phyloP scores from a whole-genome alignment of 1,284 basidiomycete genomes.

The Porodaedalea pini region DNA sequence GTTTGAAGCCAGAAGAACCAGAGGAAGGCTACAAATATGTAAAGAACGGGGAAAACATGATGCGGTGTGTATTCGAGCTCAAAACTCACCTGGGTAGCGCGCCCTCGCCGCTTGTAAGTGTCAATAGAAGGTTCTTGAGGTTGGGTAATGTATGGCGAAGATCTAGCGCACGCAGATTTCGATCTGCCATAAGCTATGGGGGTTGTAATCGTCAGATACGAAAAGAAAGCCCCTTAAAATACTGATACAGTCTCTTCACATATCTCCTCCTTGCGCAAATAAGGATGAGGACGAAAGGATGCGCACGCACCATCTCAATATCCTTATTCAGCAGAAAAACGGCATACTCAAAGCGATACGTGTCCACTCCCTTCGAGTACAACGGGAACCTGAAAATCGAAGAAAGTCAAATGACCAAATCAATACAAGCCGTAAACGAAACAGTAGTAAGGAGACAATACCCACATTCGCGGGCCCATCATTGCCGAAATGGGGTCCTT shows the following conservation, averaged over 20 bases:
- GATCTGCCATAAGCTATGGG: conserved; percentile 81
- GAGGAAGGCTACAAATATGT: conserved; percentile 26
- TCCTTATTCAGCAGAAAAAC: conserved; percentile 97
- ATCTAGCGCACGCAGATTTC: conserved; percentile 84
- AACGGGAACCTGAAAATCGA: conserved; percentile 75
- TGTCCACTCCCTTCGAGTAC: conserved; percentile 91
- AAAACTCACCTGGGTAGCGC: conserved; percentile 43
- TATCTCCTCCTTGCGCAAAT: not conserved
- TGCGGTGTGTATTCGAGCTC: not conserved
- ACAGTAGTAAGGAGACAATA: conserved; percentile 21
- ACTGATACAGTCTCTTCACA: not conserved
- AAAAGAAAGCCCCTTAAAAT: not conserved
- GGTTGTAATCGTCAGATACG: not conserved
- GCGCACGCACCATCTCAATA: conserved; percentile 80
- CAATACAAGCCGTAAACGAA: too few species aligned
- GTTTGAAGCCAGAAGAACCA: conserved; percentile 26
- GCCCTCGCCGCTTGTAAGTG: conserved; percentile 68
- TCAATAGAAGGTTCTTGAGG: conserved; percentile 89
- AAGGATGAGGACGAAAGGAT: not conserved
- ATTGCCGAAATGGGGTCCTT: conserved; percentile 89
- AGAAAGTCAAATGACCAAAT: not conserved
- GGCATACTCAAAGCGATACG: conserved; percentile 96
- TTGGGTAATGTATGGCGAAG: conserved; percentile 96
- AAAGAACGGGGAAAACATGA: conserved; percentile 20
- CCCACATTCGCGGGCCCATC: conserved; percentile 88